These are phyloP conservation scores for Colletotrichum lindemuthianum DNA, from an alignment of 2,329 filamentous ascomycete genomes.

Conservation along the genomic window DNA sequence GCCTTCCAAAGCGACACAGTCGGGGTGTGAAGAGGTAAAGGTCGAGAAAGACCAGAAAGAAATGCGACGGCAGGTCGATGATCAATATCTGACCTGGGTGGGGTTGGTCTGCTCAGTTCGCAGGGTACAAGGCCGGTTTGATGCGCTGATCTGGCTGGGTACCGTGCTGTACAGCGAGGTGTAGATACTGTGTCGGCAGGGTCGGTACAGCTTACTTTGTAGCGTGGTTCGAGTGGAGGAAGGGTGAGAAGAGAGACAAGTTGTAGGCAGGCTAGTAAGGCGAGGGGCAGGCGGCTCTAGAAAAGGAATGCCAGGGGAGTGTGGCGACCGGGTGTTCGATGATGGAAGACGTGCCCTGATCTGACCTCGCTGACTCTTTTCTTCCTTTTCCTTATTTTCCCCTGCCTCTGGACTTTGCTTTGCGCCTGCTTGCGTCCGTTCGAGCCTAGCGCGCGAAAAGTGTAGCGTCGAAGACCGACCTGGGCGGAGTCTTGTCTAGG, in stretches of 20 bases:
- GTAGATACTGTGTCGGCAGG: neutral
- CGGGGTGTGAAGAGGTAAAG: slow-evolving; percentile 34
- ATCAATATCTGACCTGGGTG: slow-evolving; percentile 32
- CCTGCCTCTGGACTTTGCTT: slow-evolving; percentile 30
- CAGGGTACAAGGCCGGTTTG: slow-evolving; percentile 32
- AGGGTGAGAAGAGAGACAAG: slow-evolving; percentile 34
- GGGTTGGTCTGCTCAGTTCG: slow-evolving; percentile 30
- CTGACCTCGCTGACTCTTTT: slow-evolving; percentile 33
- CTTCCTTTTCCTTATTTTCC: slow-evolving; percentile 1
- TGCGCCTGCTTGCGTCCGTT: slow-evolving; percentile 35
- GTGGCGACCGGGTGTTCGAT: slow-evolving; percentile 37
- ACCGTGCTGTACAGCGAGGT: slow-evolving; percentile 21
- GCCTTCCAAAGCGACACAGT: slow-evolving; percentile 11
- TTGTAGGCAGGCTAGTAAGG: slow-evolving; percentile 32
- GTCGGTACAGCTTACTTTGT: no score
- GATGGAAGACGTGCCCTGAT: slow-evolving; percentile 37
- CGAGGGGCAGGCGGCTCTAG: slow-evolving; percentile 36
- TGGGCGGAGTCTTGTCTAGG: slow-evolving; percentile 27
- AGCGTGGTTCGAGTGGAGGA: slow-evolving; percentile 21
- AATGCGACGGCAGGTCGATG: slow-evolving; percentile 35
- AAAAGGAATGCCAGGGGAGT: slow-evolving; percentile 35
- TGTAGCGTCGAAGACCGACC: slow-evolving; percentile 23
- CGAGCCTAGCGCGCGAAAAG: slow-evolving; percentile 25
- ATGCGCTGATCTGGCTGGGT: neutral
- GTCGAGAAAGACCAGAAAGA: slow-evolving; percentile 31